These are phyloP conservation scores for Raphanus hybrid DNA, from an alignment of 441 rosid genomes.

Conservation along the genomic window DNA sequence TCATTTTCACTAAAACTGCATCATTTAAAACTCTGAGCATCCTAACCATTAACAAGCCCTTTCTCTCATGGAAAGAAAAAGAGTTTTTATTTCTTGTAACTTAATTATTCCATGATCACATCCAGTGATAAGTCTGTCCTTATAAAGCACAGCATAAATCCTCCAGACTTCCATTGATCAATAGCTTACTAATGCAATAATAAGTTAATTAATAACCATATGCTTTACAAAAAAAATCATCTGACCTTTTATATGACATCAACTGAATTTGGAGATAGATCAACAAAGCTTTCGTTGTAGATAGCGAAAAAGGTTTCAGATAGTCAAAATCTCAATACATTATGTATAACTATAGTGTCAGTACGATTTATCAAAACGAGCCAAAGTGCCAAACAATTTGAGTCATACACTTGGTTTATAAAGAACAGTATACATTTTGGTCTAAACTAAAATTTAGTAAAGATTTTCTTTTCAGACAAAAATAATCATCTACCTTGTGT, in stretches of 20 bases:
- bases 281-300: constrained; percentile 90
- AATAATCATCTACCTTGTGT: too few relatives aligned
- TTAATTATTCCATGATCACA: constrained; percentile 88
- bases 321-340: too few relatives aligned
- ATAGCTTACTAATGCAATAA: background rate
- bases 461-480: too few relatives aligned
- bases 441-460: too few relatives aligned
- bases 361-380: too few relatives aligned
- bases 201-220: constrained; percentile 15
- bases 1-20: background rate
- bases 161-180: constrained; percentile 25
- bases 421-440: too few relatives aligned
- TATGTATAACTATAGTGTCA: too few relatives aligned
- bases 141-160: constrained; percentile 64
- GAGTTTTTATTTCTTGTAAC: constrained; percentile 37
- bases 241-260: constrained; percentile 80
- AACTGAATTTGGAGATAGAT: constrained; percentile 80
- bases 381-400: too few relatives aligned
- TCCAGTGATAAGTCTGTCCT: constrained; percentile 85
- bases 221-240: background rate
- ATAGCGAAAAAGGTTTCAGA: too few relatives aligned
- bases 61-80: constrained; percentile 6
- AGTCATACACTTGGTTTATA: too few relatives aligned
- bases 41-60: constrained; percentile 22
- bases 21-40: too few relatives aligned